Percentiles rank a stretch among this genome's conserved stretches.
phyloP scores from a whole-genome alignment of 495 filamentous ascomycete species.

The Trichoderma reesei region DNA sequence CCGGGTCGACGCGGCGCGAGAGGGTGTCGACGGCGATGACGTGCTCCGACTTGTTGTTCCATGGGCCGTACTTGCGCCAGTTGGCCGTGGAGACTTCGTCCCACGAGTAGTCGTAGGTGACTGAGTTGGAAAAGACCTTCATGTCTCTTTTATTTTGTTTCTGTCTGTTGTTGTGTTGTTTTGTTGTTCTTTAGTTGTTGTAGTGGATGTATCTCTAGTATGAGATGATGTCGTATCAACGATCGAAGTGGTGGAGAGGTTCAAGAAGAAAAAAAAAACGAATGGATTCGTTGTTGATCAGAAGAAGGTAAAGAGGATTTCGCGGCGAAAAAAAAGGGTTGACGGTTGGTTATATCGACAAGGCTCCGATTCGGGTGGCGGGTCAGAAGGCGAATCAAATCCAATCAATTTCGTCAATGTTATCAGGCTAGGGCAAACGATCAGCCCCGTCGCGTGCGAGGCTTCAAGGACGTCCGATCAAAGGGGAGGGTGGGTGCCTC shows the following conservation, averaged over 20 bases:
- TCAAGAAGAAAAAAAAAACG: background rate
- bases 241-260: background rate
- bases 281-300: background rate
- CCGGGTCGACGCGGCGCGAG: slow-evolving; percentile 65
- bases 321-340: background rate
- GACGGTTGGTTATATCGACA: background rate
- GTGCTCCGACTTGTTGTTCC: slow-evolving; percentile 92
- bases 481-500: no score
- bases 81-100: slow-evolving; percentile 98
- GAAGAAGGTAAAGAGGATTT: background rate
- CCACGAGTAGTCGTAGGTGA: slow-evolving; percentile 95
- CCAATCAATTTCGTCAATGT: slow-evolving; percentile 5
- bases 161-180: background rate
- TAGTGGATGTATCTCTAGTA: no score
- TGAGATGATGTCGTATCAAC: no score
- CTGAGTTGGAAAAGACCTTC: slow-evolving; percentile 86
- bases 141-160: slow-evolving; percentile 37
- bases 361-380: slow-evolving; percentile 4
- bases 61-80: slow-evolving; percentile 97
- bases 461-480: background rate
- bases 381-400: background rate
- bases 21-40: slow-evolving; percentile 92
- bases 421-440: slow-evolving; percentile 3
- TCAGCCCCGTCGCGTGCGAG: slow-evolving; percentile 2
- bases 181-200: no score